phyloP scores from a whole-genome alignment of 176 grass and related monocot genomes.

The Carex pumila region DNA sequence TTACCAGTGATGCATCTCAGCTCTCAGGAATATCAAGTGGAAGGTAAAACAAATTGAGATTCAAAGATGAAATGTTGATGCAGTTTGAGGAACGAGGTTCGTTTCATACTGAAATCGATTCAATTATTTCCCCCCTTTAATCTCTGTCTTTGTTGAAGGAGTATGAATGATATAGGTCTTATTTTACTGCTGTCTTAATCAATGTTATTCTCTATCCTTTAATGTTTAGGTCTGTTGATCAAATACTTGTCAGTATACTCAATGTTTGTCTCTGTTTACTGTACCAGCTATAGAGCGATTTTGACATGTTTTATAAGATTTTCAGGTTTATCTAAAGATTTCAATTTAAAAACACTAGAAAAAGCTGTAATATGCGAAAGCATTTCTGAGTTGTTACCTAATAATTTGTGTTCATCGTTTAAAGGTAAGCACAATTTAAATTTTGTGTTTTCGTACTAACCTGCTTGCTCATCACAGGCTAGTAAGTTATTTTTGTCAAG shows the following conservation, averaged over 20 bases:
- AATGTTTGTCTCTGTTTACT: background rate
- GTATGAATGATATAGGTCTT: too few relatives aligned
- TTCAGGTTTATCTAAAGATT: background rate
- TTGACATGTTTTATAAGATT: background rate
- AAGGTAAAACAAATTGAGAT: slow-evolving; percentile 8
- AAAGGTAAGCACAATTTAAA: background rate
- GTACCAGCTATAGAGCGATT: background rate
- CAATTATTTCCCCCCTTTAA: background rate
- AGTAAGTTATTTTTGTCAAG: too few relatives aligned
- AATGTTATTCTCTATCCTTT: background rate
- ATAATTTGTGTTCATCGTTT: background rate
- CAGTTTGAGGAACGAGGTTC: background rate
- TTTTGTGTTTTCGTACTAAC: background rate
- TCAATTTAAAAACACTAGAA: background rate
- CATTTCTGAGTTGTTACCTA: background rate
- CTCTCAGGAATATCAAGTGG: slow-evolving; percentile 1
- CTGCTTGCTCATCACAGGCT: background rate
- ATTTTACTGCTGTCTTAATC: background rate
- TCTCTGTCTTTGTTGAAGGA: too few relatives aligned
- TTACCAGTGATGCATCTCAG: slow-evolving; percentile 7
- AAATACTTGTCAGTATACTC: background rate
- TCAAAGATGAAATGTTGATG: background rate
- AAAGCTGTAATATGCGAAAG: background rate
- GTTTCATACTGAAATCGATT: background rate
- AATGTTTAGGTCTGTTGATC: background rate